A percentile compares a stretch with the other conserved stretches of the same genome.
Conservation (phyloP, 805 yeast species). For the Nakazawaea siamensis region DNA sequence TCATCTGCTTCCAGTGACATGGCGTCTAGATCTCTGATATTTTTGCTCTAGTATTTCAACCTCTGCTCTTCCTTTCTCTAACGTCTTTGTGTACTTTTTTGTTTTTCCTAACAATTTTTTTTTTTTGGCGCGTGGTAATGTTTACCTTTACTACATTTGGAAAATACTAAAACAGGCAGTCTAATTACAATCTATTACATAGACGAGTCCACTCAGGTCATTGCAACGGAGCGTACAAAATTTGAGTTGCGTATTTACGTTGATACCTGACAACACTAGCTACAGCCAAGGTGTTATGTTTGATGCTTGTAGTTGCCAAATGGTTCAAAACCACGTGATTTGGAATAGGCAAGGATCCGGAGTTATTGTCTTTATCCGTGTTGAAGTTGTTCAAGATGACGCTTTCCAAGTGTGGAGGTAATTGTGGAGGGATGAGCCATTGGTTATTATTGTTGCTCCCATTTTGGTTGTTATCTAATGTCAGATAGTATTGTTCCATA, state of each 20-base stretch:
- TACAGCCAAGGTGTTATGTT: constrained; percentile 89
- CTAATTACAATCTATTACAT: too few relatives aligned
- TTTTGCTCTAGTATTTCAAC: too few relatives aligned
- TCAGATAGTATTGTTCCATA: constrained; percentile 78
- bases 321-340: constrained; percentile 92
- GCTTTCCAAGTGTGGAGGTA: constrained; percentile 94
- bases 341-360: constrained; percentile 88
- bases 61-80: too few relatives aligned
- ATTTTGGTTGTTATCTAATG: constrained; percentile 60
- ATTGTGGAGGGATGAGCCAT: constrained; percentile 83
- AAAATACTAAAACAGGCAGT: neutral
- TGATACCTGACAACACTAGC: constrained; percentile 87
- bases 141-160: neutral
- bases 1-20: too few relatives aligned
- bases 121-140: too few relatives aligned
- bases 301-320: constrained; percentile 90
- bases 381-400: constrained; percentile 77
- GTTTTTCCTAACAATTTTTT: too few relatives aligned
- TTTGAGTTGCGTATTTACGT: constrained; percentile 85
- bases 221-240: constrained; percentile 81
- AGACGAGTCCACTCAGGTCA: too few relatives aligned
- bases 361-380: constrained; percentile 66
- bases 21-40: too few relatives aligned
- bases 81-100: too few relatives aligned
- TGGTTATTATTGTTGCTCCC: constrained; percentile 47